phyloP scores from a whole-genome alignment of 345 rosid genomes.

The Kandelia obovata region DNA sequence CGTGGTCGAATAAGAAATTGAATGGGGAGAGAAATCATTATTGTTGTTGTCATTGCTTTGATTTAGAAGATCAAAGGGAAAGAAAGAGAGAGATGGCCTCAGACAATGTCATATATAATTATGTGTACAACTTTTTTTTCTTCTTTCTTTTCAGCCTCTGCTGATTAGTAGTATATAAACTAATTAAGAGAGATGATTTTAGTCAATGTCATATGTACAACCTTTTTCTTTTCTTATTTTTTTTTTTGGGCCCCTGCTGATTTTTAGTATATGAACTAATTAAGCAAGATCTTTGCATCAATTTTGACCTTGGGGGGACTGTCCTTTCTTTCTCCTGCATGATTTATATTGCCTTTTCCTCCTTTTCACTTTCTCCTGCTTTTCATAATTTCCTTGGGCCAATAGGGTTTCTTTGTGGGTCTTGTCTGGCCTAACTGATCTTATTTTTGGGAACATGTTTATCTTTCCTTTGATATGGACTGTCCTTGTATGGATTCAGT shows the following conservation, averaged over 20 bases:
- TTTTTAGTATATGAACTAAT: neutral
- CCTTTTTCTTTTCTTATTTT: neutral
- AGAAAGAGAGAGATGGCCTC: constrained; percentile 11
- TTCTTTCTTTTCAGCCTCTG: constrained; percentile 2
- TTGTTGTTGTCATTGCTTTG: constrained; percentile 4
- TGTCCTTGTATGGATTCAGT: constrained; percentile 12
- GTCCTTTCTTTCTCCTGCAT: constrained; percentile 24
- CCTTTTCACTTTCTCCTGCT: neutral
- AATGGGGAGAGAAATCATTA: constrained; percentile 15
- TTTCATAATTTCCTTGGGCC: constrained; percentile 26
- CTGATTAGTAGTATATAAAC: constrained; percentile 6
- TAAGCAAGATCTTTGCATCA: constrained; percentile 18
- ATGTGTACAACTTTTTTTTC: neutral
- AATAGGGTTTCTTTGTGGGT: constrained; percentile 20
- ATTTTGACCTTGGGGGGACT: constrained; percentile 31
- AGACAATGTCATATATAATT: neutral
- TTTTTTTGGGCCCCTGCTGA: constrained; percentile 15
- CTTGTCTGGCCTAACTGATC: constrained; percentile 22
- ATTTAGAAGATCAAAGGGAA: constrained; percentile 22
- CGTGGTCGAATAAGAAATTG: constrained; percentile 37
- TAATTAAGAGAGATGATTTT: constrained; percentile 2
- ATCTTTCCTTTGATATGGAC: constrained; percentile 17
- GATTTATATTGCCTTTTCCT: neutral
- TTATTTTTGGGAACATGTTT: constrained; percentile 18
- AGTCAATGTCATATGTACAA: neutral